Conservation (phyloP, 129 eudicot species). For the Logfia minima region DNA sequence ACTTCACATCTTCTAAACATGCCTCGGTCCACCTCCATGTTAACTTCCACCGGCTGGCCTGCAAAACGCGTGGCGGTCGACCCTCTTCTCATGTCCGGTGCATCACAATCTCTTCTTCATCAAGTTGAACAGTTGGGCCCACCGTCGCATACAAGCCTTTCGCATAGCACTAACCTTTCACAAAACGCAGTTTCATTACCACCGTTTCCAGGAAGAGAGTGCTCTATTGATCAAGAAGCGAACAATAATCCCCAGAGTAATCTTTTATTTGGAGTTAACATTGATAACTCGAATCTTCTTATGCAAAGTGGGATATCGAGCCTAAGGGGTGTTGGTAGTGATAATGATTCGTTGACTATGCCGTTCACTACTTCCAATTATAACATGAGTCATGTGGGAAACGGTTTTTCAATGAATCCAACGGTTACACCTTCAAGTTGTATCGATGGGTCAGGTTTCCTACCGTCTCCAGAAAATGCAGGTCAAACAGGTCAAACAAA, state of each 20-base stretch:
- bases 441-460: slow-evolving; percentile 69
- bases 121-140: slow-evolving; percentile 55
- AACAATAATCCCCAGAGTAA: slow-evolving; percentile 50
- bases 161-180: slow-evolving; percentile 45
- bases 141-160: slow-evolving; percentile 43
- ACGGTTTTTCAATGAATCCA: slow-evolving; percentile 54
- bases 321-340: slow-evolving; percentile 39
- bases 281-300: slow-evolving; percentile 53
- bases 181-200: slow-evolving; percentile 55
- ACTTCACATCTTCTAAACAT: slow-evolving; percentile 53
- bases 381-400: slow-evolving; percentile 39
- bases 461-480: slow-evolving; percentile 67
- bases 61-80: slow-evolving; percentile 77
- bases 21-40: slow-evolving; percentile 44
- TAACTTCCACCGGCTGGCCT: slow-evolving; percentile 62
- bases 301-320: slow-evolving; percentile 60
- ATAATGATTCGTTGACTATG: slow-evolving; percentile 41
- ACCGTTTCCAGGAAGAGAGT: slow-evolving; percentile 76
- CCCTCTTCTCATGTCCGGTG: slow-evolving; percentile 49
- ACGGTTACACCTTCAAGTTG: slow-evolving; percentile 71
- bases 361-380: slow-evolving; percentile 49
- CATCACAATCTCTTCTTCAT: slow-evolving; percentile 47
- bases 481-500: slow-evolving; percentile 68
- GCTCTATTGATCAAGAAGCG: slow-evolving; percentile 49
- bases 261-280: slow-evolving; percentile 63